A percentile compares a stretch with the other conserved stretches of the same genome.
These are phyloP conservation scores for Beta lomatogona DNA, from an alignment of 179 eudicot species.

Conservation along the genomic window DNA sequence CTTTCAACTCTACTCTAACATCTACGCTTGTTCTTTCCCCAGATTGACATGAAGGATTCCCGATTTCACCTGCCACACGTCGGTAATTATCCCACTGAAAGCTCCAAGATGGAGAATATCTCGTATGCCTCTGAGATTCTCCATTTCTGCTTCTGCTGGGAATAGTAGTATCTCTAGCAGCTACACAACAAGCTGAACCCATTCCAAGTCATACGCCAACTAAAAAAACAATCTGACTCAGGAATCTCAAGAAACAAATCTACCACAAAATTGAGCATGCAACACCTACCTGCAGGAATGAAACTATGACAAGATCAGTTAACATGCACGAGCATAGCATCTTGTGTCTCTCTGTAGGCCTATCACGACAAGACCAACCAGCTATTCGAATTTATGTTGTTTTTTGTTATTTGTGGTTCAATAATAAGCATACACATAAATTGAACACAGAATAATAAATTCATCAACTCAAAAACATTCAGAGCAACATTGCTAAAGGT, in stretches of 20 bases:
- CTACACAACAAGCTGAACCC: conserved; percentile 58
- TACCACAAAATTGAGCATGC: background rate
- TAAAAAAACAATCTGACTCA: background rate
- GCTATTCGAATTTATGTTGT: background rate
- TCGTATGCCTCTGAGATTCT: conserved; percentile 35
- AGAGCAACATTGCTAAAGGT: background rate
- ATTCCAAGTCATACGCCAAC: conserved; percentile 24
- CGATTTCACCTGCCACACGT: conserved; percentile 51
- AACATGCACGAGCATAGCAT: conserved; percentile 2
- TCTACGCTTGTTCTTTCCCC: conserved; percentile 34
- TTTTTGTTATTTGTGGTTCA: background rate
- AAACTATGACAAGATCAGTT: background rate
- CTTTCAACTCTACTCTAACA: conserved; percentile 41
- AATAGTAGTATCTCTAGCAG: conserved; percentile 41
- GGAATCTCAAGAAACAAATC: background rate
- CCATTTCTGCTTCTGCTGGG: conserved; percentile 37
- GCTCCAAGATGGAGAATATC: conserved; percentile 61
- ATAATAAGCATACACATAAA: background rate
- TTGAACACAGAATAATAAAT: background rate
- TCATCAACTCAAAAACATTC: background rate
- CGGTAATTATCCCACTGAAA: conserved; percentile 49
- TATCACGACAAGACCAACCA: background rate
- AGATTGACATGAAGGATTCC: conserved; percentile 27
- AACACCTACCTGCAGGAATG: conserved; percentile 20
- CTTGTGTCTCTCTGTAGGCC: background rate